These are phyloP conservation scores for Ambrosia hybrid DNA, from an alignment of 140 eudicot genomes.

Conservation along the genomic window DNA sequence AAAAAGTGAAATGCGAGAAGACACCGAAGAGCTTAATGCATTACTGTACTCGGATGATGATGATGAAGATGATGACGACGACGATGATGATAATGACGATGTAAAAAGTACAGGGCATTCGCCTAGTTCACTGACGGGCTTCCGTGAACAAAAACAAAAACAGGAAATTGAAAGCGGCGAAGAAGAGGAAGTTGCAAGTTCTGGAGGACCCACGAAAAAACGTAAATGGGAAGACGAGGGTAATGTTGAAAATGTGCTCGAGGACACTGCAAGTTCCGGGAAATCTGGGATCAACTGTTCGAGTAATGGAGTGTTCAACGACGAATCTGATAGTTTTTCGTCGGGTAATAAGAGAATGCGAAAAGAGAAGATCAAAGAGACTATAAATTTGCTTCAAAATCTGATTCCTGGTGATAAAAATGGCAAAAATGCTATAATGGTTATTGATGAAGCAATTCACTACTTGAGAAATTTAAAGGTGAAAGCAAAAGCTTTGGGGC, in stretches of 20 bases:
- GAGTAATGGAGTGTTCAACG: conserved; percentile 23
- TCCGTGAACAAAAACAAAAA: conserved; percentile 28
- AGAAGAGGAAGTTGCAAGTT: conserved; percentile 82
- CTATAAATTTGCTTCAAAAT: conserved; percentile 50
- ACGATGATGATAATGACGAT: conserved; percentile 33
- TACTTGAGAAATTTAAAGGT: conserved; percentile 59
- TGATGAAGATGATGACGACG: conserved; percentile 36
- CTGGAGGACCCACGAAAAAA: conserved; percentile 41
- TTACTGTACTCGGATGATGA: conserved; percentile 66
- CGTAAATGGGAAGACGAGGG: conserved; percentile 39
- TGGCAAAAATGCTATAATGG: conserved; percentile 61
- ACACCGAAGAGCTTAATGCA: conserved; percentile 74
- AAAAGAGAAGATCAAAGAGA: conserved; percentile 52
- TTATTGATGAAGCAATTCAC: conserved; percentile 72
- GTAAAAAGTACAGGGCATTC: conserved; percentile 94
- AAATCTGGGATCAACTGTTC: conserved; percentile 32
- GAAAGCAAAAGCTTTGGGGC: conserved; percentile 64
- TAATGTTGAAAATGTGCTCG: conserved; percentile 26
- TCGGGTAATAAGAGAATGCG: conserved; percentile 44
- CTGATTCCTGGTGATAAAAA: conserved; percentile 58
- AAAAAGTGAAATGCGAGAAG: conserved; percentile 64
- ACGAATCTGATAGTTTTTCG: conserved; percentile 23
- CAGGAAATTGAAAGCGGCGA: conserved; percentile 36
- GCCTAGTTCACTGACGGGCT: conserved; percentile 43
- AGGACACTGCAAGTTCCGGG: conserved; percentile 43